These are phyloP conservation scores for Dichotomopilus funicola DNA, from an alignment of 2,329 filamentous ascomycete genomes.

Conservation along the genomic window DNA sequence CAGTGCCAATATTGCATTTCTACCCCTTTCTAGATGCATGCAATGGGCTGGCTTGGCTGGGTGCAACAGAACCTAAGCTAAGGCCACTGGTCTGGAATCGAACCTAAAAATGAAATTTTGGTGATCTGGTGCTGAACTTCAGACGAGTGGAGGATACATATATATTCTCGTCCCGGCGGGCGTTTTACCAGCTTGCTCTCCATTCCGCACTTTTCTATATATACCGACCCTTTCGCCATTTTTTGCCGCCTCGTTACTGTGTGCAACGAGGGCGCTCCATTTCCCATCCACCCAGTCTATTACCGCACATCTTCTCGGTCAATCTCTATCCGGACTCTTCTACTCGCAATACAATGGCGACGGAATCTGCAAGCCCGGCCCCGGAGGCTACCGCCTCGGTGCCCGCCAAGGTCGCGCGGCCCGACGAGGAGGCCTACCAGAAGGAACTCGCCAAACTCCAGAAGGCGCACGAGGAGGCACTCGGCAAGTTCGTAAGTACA, in stretches of 20 bases:
- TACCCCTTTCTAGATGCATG: neutral
- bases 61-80: neutral
- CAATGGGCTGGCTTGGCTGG: neutral
- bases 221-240: neutral
- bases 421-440: slow-evolving; percentile 81
- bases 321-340: too few species aligned
- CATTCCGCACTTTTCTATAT: neutral
- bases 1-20: neutral
- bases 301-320: too few species aligned
- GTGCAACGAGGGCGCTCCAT: too few species aligned
- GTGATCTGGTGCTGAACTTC: neutral
- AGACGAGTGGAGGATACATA: neutral
- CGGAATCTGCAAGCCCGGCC: slow-evolving; percentile 11
- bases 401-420: slow-evolving; percentile 67
- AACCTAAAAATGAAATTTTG: slow-evolving; percentile 5
- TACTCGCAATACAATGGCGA: neutral
- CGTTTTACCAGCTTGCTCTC: neutral
- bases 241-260: too few species aligned
- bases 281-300: too few species aligned
- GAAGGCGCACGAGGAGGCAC: slow-evolving; percentile 74
- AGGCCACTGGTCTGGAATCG: slow-evolving; percentile 9
- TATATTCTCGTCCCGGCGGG: neutral
- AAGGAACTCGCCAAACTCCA: slow-evolving; percentile 71
- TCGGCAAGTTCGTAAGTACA: slow-evolving; percentile 42
- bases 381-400: slow-evolving; percentile 35